Conservation (phyloP, 768 basidiomycete species). For the Lactarius quietus region DNA sequence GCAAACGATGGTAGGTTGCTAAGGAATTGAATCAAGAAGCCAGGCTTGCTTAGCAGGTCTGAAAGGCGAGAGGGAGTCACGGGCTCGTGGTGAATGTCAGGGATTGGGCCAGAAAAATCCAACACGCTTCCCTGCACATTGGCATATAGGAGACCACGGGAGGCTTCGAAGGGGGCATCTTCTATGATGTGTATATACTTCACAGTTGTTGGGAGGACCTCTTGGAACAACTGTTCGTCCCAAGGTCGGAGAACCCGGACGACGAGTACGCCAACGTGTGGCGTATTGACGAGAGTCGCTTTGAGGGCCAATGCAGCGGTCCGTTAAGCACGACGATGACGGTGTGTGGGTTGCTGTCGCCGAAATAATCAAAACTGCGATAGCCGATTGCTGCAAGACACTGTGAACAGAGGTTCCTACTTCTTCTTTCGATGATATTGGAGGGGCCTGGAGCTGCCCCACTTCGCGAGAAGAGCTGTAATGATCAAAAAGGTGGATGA, state of each 20-base stretch:
- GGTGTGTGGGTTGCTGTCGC: conserved; percentile 57
- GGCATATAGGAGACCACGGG: conserved; percentile 64
- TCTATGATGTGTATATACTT: conserved; percentile 69
- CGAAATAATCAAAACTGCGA: conserved; percentile 71
- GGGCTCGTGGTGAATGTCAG: conserved; percentile 51
- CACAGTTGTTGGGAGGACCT: conserved; percentile 55
- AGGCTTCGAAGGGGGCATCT: conserved; percentile 61
- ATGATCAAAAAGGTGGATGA: conserved; percentile 90
- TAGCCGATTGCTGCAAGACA: conserved; percentile 56
- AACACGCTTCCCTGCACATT: conserved; percentile 66
- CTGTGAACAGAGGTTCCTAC: conserved; percentile 40
- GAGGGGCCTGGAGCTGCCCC: conserved; percentile 48
- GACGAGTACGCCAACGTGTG: conserved; percentile 60
- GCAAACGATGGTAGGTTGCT: conserved; percentile 28
- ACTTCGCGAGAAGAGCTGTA: conserved; percentile 74
- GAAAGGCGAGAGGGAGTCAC: conserved; percentile 55
- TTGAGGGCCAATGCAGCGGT: conserved; percentile 66
- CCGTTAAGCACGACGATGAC: conserved; percentile 75
- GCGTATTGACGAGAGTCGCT: conserved; percentile 41
- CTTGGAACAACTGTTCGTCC: conserved; percentile 61
- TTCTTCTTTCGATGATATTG: conserved; percentile 34
- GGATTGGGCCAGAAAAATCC: conserved; percentile 34
- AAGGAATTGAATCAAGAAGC: conserved; percentile 44
- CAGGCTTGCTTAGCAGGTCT: conserved; percentile 44
- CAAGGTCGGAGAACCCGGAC: conserved; percentile 85